Evolutionary conservation across 2,329 filamentous ascomycete genomes (phyloP), one percentile per base, ranked within the genome.

Genomic region (Phaeomoniella chlamydospora): DNA sequence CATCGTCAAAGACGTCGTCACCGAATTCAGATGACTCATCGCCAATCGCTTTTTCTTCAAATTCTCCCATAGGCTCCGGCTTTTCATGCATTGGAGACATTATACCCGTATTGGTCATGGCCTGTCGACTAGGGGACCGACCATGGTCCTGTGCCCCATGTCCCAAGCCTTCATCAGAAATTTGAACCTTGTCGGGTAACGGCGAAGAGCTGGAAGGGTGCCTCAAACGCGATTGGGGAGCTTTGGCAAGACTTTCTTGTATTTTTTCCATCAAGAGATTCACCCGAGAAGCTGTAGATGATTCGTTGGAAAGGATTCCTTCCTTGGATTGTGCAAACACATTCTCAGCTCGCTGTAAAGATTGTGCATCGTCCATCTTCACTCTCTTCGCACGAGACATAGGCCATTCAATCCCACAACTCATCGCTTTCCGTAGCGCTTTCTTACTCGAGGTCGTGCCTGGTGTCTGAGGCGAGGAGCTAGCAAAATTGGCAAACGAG

Each of bases 341-440:
- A 19, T 57, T 51, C 18, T 68, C 66, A 38, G 65, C 62, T 43
- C 57, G 61, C 40, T 64, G 66, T 11, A 48, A 43, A 15, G 59
- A 51, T 36, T 54, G 43, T 31, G 43, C 54, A 19, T 63, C 64
- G 34, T 75, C 70, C 5, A 74, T 49, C 45, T 68, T 78, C 45
- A 77, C 68, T 43, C 77, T 67, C 54, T 87, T 87, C 2, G 58
- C 43, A 37, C 58, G 61, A n/a, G 64, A 64, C 3, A 55, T 61
- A n/a, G 79, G 77, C 69, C 78, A 82, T 45, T 80, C 71, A 15
- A 70, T 64, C 13, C 77, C 78, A 49, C 76, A 81, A 51, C 78
- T 85, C 40, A 77, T 68, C 2, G 78, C 69, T 44, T 78, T 70
- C 45, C 77, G 68, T 30, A 84, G 54, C 3, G 62, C 64, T 33